A percentile compares a stretch with the other conserved stretches of the same genome.
Conservation (phyloP, 2,329 filamentous ascomycete genomes). For the Alternaria postmessia region DNA sequence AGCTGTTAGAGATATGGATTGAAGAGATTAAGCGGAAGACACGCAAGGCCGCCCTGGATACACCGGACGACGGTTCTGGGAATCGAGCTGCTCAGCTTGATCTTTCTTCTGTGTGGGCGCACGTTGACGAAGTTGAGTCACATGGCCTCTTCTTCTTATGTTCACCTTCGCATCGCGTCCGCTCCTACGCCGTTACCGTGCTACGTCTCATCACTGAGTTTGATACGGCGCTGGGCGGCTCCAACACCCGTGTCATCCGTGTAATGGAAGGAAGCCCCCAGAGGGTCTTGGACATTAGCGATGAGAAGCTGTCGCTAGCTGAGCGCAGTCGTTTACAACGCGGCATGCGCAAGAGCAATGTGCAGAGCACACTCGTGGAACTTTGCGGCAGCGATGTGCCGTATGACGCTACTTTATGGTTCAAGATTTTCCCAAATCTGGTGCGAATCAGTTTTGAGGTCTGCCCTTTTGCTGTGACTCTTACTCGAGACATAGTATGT, state of each 20-base stretch:
- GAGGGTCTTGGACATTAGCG: slow-evolving; percentile 88
- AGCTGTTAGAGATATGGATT: slow-evolving; percentile 95
- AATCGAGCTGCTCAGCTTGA: slow-evolving; percentile 81
- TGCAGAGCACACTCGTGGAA: slow-evolving; percentile 86
- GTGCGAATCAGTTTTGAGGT: slow-evolving; percentile 89
- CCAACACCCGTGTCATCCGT: slow-evolving; percentile 82
- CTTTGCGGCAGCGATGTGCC: slow-evolving; percentile 94
- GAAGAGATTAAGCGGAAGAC: slow-evolving; percentile 92
- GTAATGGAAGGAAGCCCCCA: slow-evolving; percentile 91
- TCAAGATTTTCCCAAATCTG: slow-evolving; percentile 96
- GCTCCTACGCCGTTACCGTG: slow-evolving; percentile 90
- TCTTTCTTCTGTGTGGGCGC: slow-evolving; percentile 84
- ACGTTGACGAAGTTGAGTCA: slow-evolving; percentile 96
- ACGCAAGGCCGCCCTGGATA: slow-evolving; percentile 73
- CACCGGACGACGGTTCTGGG: slow-evolving; percentile 69
- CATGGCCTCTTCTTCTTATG: slow-evolving; percentile 97
- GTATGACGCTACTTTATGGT: slow-evolving; percentile 95
- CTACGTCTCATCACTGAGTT: slow-evolving; percentile 92
- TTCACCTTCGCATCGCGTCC: slow-evolving; percentile 89
- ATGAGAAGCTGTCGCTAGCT: slow-evolving; percentile 88
- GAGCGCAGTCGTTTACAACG: slow-evolving; percentile 92
- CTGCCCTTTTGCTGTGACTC: slow-evolving; percentile 88
- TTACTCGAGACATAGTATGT: slow-evolving; percentile 91
- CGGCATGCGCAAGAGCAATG: slow-evolving; percentile 83
- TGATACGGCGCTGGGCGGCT: slow-evolving; percentile 84